phyloP scores from a whole-genome alignment of 2,329 filamentous ascomycete species.

The Pseudogymnoascus sp. region DNA sequence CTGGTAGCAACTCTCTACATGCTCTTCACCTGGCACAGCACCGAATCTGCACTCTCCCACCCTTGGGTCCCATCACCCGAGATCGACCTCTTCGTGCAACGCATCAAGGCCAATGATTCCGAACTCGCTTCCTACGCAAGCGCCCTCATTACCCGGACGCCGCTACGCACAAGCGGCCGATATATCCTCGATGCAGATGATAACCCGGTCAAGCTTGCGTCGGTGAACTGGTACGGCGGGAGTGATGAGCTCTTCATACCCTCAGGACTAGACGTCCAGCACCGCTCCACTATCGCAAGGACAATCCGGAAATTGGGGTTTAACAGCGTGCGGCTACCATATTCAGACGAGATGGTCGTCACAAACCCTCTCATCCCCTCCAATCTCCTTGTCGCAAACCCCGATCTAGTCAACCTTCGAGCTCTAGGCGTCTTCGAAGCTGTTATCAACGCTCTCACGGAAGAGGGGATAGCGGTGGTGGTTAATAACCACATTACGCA shows the following conservation, averaged over 20 bases:
- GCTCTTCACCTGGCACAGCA: not conserved
- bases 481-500: constrained; percentile 65
- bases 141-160: constrained; percentile 30
- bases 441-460: constrained; percentile 50
- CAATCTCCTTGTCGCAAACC: constrained; percentile 48
- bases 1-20: not conserved
- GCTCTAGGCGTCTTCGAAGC: constrained; percentile 57
- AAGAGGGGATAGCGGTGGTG: constrained; percentile 55
- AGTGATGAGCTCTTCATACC: constrained; percentile 60
- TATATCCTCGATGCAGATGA: constrained; percentile 51
- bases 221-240: constrained; percentile 65
- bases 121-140: not conserved
- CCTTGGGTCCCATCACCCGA: not conserved
- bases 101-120: not conserved
- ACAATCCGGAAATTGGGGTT: constrained; percentile 57
- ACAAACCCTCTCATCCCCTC: constrained; percentile 48
- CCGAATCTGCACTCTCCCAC: not conserved
- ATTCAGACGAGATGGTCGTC: constrained; percentile 60
- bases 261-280: constrained; percentile 54
- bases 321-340: constrained; percentile 63
- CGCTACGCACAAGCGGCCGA: constrained; percentile 51
- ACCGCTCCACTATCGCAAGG: constrained; percentile 51
- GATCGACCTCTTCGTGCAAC: constrained; percentile 2
- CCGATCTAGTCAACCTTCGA: constrained; percentile 47
- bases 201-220: constrained; percentile 53